Evolutionary conservation across 2,329 filamentous ascomycete genomes (phyloP).

Genomic region (Trichoderma koningii): DNA sequence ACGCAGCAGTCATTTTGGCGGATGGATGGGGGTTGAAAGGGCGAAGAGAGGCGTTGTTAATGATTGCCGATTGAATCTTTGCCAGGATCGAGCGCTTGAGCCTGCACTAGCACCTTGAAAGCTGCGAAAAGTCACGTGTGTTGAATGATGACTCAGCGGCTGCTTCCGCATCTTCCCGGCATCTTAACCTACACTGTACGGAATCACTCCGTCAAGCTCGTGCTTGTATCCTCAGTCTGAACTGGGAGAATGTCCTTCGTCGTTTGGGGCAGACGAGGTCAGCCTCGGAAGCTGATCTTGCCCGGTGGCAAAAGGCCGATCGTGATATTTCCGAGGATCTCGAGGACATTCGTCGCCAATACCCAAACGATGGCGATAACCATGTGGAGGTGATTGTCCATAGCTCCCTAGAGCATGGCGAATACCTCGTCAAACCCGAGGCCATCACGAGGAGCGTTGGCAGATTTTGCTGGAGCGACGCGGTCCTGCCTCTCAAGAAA

Average conservation of each 20-base stretch:
- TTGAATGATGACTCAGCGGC: slow-evolving; percentile 14
- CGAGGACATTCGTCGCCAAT: slow-evolving; percentile 48
- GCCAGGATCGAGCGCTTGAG: slow-evolving; percentile 39
- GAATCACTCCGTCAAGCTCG: no score
- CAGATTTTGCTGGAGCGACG: slow-evolving; percentile 51
- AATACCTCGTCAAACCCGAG: slow-evolving; percentile 53
- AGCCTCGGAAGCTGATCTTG: slow-evolving; percentile 55
- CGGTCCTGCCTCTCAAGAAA: slow-evolving; percentile 55
- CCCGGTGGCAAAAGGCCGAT: slow-evolving; percentile 59
- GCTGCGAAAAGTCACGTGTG: slow-evolving; percentile 31
- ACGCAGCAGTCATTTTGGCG: slow-evolving; percentile 90
- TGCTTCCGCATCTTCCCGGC: not conserved
- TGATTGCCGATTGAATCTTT: slow-evolving; percentile 42
- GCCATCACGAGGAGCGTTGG: slow-evolving; percentile 54
- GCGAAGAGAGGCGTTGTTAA: slow-evolving; percentile 37
- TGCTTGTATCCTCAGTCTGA: not conserved
- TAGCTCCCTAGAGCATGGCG: slow-evolving; percentile 52
- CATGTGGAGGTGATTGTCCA: slow-evolving; percentile 61
- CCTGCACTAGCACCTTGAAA: slow-evolving; percentile 40
- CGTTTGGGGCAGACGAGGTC: slow-evolving; percentile 36
- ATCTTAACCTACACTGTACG: no score
- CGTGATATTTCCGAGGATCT: slow-evolving; percentile 60
- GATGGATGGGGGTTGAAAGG: slow-evolving; percentile 41
- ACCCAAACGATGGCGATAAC: slow-evolving; percentile 38
- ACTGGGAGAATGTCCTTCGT: slow-evolving; percentile 32